phyloP scores from a whole-genome alignment of 495 filamentous ascomycete genomes.

The Penicillium robsamsonii region DNA sequence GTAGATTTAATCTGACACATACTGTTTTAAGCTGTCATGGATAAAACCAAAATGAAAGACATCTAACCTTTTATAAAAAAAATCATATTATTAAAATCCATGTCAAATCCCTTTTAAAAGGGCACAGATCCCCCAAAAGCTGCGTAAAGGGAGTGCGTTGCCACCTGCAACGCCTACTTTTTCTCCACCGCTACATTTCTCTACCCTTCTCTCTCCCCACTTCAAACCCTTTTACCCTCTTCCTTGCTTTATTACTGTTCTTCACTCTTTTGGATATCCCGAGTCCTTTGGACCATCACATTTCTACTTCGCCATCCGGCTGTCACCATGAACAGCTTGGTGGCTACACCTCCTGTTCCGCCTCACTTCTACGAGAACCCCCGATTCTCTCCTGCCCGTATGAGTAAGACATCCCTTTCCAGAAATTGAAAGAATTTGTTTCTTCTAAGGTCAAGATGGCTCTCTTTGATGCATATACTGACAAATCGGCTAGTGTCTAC shows the following conservation, averaged over 20 bases:
- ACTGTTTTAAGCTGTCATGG: not conserved
- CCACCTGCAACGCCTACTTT: slow-evolving; percentile 43
- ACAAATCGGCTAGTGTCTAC: slow-evolving; percentile 49
- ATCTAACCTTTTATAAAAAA: not conserved
- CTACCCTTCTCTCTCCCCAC: slow-evolving; percentile 40
- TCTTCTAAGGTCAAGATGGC: not conserved
- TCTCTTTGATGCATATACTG: slow-evolving; percentile 16
- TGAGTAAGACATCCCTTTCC: slow-evolving; percentile 51
- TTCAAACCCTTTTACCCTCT: slow-evolving; percentile 30
- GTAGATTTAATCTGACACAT: slow-evolving; percentile 2
- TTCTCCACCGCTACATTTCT: slow-evolving; percentile 46
- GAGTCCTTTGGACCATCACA: slow-evolving; percentile 13
- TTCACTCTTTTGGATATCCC: slow-evolving; percentile 15
- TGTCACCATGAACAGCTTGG: slow-evolving; percentile 62
- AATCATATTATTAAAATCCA: not conserved
- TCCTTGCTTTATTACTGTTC: slow-evolving; percentile 26
- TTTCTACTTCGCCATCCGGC: slow-evolving; percentile 32
- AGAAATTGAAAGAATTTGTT: not conserved
- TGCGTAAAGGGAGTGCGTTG: slow-evolving; percentile 39
- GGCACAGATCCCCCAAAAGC: slow-evolving; percentile 19
- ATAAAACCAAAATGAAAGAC: not conserved
- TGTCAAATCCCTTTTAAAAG: not conserved
- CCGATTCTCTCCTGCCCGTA: slow-evolving; percentile 67
- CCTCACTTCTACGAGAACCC: slow-evolving; percentile 71
- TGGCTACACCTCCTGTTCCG: slow-evolving; percentile 65